These are phyloP conservation scores for Peterozyma toletana DNA, from an alignment of 805 yeast genomes.

Conservation along the genomic window DNA sequence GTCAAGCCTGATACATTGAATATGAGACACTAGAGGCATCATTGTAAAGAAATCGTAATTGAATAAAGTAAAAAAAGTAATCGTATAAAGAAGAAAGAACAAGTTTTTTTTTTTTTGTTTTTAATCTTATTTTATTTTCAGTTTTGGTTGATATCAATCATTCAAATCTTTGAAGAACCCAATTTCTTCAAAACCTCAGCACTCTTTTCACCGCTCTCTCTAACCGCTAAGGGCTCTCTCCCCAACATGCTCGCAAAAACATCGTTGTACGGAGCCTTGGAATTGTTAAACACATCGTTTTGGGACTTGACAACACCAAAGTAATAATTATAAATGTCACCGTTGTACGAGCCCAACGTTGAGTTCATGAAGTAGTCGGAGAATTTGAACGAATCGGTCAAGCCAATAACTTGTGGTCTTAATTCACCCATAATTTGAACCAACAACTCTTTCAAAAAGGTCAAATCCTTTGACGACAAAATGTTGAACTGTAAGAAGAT, in stretches of 20 bases:
- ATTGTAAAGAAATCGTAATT: too few relatives aligned
- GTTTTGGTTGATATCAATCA: too few relatives aligned
- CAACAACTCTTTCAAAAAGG: conserved; percentile 32
- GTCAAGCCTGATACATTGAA: too few relatives aligned
- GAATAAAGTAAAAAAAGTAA: too few relatives aligned
- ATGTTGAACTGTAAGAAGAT: conserved; percentile 61
- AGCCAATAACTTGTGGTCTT: conserved; percentile 65
- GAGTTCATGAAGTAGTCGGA: conserved; percentile 79
- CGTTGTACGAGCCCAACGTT: conserved; percentile 73
- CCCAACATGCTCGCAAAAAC: conserved; percentile 28
- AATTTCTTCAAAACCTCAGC: conserved; percentile 15
- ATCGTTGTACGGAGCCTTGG: conserved; percentile 56
- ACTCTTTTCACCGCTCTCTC: conserved; percentile 20
- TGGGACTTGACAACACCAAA: conserved; percentile 41
- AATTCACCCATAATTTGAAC: conserved; percentile 39
- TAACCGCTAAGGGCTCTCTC: conserved; percentile 26
- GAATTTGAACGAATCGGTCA: conserved; percentile 79
- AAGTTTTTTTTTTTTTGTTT: too few relatives aligned
- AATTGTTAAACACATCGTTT: conserved; percentile 38
- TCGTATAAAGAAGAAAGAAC: too few relatives aligned
- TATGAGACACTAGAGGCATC: too few relatives aligned
- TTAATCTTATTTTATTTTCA: too few relatives aligned
- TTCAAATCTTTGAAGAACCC: background rate
- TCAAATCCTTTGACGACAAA: conserved; percentile 41
- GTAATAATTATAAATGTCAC: conserved; percentile 78